phyloP scores from a whole-genome alignment of 345 rosid species.

The Raphanus raphanistrum region DNA sequence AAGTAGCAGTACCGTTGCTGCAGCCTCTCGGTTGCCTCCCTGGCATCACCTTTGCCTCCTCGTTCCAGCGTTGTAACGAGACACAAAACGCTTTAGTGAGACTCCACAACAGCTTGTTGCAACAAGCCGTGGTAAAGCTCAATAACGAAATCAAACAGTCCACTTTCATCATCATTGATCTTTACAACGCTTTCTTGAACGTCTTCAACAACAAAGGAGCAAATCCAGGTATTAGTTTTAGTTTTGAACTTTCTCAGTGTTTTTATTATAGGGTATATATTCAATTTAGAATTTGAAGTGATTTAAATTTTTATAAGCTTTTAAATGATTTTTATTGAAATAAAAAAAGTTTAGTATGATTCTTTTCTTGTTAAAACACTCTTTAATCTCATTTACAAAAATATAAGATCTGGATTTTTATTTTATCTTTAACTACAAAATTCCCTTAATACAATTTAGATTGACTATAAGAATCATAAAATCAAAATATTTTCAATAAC shows the following conservation, averaged over 20 bases:
- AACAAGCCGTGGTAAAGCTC: conserved; percentile 47
- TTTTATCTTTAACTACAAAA: too few species aligned
- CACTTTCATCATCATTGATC: conserved; percentile 50
- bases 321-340: too few species aligned
- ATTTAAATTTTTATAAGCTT: too few species aligned
- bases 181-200: conserved; percentile 54
- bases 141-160: conserved; percentile 40
- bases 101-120: conserved; percentile 56
- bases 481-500: too few species aligned
- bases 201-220: conserved; percentile 47
- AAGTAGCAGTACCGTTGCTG: conserved; percentile 46
- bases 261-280: too few species aligned
- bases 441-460: too few species aligned
- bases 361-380: too few species aligned
- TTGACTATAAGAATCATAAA: too few species aligned
- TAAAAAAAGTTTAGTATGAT: too few species aligned
- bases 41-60: conserved; percentile 24
- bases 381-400: too few species aligned
- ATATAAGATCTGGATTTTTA: too few species aligned
- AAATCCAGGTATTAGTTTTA: conserved; percentile 21
- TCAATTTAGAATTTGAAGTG: too few species aligned
- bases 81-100: conserved; percentile 39
- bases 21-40: conserved; percentile 86
- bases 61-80: conserved; percentile 54
- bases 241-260: background rate